Conservation (phyloP, 2,329 filamentous ascomycete species). For the Dothideomycetes sp. region DNA sequence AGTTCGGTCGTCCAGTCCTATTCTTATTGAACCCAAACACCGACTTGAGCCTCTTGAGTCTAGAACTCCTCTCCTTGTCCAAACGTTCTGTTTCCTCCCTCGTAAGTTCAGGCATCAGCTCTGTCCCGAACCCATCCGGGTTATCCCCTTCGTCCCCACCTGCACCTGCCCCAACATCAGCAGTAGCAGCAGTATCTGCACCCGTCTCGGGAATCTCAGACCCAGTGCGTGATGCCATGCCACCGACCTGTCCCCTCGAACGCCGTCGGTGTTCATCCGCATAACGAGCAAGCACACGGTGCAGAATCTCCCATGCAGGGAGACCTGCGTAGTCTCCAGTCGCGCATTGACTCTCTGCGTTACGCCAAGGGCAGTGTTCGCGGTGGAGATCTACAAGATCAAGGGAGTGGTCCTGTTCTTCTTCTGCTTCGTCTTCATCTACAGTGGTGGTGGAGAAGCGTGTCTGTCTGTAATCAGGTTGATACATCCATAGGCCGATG, state of each 20-base stretch:
- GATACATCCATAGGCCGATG: constrained; percentile 87
- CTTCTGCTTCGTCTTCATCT: constrained; percentile 32
- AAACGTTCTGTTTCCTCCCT: constrained; percentile 19
- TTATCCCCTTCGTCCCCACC: constrained; percentile 3
- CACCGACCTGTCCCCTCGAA: constrained; percentile 10
- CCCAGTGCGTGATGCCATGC: no score
- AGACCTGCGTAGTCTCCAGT: constrained; percentile 20
- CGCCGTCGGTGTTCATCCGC: constrained; percentile 20
- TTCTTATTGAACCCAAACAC: constrained; percentile 24
- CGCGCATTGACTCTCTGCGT: constrained; percentile 19
- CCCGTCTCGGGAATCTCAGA: no score
- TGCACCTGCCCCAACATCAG: constrained; percentile 8
- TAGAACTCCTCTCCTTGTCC: constrained; percentile 23
- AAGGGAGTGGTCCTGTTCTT: constrained; percentile 13
- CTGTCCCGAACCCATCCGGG: background rate
- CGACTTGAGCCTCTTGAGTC: constrained; percentile 22
- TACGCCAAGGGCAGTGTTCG: constrained; percentile 27
- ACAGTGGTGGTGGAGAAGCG: no score
- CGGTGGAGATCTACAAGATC: constrained; percentile 24
- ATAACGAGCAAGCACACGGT: constrained; percentile 19
- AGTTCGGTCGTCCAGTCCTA: no score
- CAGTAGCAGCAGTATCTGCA: constrained; percentile 2
- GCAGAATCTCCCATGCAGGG: constrained; percentile 21
- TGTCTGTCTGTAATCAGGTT: constrained; percentile 40
- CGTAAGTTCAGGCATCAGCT: constrained; percentile 4